Percentiles rank a stretch among this genome's conserved stretches.
These are phyloP conservation scores for Penicillium odoratum DNA, from an alignment of 495 filamentous ascomycete genomes.

Conservation along the genomic window DNA sequence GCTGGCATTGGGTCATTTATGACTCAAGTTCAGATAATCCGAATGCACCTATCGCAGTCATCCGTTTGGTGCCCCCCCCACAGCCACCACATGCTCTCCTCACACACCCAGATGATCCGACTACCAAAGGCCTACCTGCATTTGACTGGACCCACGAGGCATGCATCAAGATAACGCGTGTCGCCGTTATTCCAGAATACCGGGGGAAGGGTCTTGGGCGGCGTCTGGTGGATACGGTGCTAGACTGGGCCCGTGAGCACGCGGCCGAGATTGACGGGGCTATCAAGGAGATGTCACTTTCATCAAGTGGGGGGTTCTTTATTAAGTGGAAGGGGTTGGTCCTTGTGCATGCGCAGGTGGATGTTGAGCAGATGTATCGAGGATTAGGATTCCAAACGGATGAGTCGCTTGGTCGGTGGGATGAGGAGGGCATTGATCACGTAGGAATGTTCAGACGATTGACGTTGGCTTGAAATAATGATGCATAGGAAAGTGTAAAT, in stretches of 20 bases:
- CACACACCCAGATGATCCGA: constrained; percentile 18
- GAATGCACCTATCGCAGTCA: constrained; percentile 56
- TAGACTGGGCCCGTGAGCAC: constrained; percentile 62
- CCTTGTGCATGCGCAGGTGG: constrained; percentile 71
- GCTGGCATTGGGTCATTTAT: constrained; percentile 83
- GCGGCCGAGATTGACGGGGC: constrained; percentile 43
- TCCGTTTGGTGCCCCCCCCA: constrained; percentile 78
- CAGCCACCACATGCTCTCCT: constrained; percentile 57
- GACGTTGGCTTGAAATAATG: constrained; percentile 11
- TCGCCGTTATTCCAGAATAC: constrained; percentile 65
- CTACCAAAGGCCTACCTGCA: constrained; percentile 1
- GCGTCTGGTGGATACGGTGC: constrained; percentile 60
- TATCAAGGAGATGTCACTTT: constrained; percentile 29
- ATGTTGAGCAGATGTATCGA: constrained; percentile 59
- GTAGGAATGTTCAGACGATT: constrained; percentile 70
- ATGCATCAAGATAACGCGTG: constrained; percentile 74
- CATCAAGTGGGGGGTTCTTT: constrained; percentile 35
- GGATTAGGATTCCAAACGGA: constrained; percentile 70
- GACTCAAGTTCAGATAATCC: neutral
- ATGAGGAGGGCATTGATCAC: constrained; percentile 83
- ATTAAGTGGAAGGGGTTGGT: constrained; percentile 65
- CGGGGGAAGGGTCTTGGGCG: constrained; percentile 62
- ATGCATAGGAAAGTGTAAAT: neutral
- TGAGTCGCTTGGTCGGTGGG: constrained; percentile 70
- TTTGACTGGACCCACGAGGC: constrained; percentile 54